Evolutionary conservation across 2,329 filamentous ascomycete species (phyloP).

Genomic region (Aspergillus fumigatiaffinis): DNA sequence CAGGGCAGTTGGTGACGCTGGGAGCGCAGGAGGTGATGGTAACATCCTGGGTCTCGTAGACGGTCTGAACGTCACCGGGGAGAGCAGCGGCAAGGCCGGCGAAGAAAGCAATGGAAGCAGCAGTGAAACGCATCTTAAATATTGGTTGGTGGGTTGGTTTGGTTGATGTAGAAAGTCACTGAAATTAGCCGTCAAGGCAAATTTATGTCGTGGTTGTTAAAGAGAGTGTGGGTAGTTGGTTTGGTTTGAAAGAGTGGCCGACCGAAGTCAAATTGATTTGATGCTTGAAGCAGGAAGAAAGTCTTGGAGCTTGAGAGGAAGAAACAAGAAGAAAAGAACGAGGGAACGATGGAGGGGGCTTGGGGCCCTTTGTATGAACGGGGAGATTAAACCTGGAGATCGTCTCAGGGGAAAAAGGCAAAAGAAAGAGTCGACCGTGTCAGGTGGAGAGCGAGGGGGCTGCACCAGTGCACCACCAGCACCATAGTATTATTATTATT

Average conservation of each 20-base stretch:
- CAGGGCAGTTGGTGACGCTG: constrained; percentile 58
- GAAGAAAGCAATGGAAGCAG: constrained; percentile 39
- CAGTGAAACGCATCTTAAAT: constrained; percentile 44
- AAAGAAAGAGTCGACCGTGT: neutral
- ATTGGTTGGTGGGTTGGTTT: constrained; percentile 11
- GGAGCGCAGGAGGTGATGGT: constrained; percentile 62
- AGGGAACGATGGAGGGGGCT: constrained; percentile 17
- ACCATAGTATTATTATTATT: too few relatives aligned
- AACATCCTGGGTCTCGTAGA: constrained; percentile 57
- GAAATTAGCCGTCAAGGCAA: constrained; percentile 32
- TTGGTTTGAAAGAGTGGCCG: constrained; percentile 38
- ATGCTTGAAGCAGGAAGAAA: constrained; percentile 31
- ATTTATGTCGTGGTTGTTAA: constrained; percentile 15
- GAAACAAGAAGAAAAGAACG: constrained; percentile 23
- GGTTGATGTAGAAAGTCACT: neutral
- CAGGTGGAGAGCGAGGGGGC: neutral
- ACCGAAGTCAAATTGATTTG: constrained; percentile 40
- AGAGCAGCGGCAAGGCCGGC: constrained; percentile 38
- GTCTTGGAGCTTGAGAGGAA: constrained; percentile 29
- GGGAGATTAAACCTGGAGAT: constrained; percentile 37
- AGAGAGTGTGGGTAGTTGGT: constrained; percentile 33
- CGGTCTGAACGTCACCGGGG: constrained; percentile 39
- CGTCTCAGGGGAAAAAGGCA: constrained; percentile 14
- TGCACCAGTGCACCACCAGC: too few relatives aligned
- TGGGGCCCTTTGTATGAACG: constrained; percentile 34